Base-by-base conservation (phyloP, 768 basidiomycete species). In the Boletus reticulatus region DNA sequence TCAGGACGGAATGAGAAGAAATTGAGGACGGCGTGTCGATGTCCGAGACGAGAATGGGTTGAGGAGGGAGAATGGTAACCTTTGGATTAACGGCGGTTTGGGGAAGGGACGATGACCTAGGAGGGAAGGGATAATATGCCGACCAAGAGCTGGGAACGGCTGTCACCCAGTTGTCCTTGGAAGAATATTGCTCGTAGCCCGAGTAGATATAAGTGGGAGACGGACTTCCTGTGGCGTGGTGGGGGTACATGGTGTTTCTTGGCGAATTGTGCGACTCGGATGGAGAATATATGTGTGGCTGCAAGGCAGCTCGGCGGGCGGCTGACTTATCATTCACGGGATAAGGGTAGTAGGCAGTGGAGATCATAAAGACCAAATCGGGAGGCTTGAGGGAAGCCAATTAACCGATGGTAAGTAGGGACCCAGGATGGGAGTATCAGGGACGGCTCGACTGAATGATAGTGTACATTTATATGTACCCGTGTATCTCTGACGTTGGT, bases 391-490 rank as follows among this genome's bases (percentile, higher is more conserved):
- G 50, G 52, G 56, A 61, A 51, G 55, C 22, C 43, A 56, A 46
- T 34, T 66, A 60, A 58, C 50, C 51, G 62, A 62, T 62, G 61
- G 46, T 34, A 58, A 55, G 29, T 36, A 36, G 34, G 55, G 45
- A 52, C 46, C 39, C 52, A 56, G 58, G 67, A 55, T 55, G 63
- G 59, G 68, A 45, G 65, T 59, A 63, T 67, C 69, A 72, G 69
- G 65, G 63, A 57, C 57, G 55, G 34, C 31, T 48, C 48, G 47
- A 54, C 39, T 49, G 67, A 48, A 63, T 50, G 65, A 57, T 44
- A 59, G 58, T 49, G 56, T 54, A 54, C 63, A 66, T 68, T 71
- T 71, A 72, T 68, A 70, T 73, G 70, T 73, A 70, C 58, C 52
- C 58, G 61, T 64, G 65, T 60, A 63, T 54, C 58, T 61, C 50